These are phyloP conservation scores for Colletotrichum cordylinicola DNA, from an alignment of 2,329 filamentous ascomycete genomes.

Conservation along the genomic window DNA sequence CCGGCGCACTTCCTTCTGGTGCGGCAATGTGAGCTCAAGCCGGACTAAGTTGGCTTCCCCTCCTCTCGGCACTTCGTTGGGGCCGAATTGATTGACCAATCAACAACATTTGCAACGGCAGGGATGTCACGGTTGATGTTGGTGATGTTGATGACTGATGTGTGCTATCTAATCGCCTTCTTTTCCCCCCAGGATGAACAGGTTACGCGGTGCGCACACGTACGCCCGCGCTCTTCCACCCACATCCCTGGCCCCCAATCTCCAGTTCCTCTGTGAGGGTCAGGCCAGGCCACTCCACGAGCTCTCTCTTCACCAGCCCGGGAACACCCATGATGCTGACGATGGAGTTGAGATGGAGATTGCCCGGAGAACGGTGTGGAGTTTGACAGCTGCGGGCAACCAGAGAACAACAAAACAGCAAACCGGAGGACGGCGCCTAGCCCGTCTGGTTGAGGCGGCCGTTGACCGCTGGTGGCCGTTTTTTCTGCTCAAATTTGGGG, in stretches of 20 bases:
- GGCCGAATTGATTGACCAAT: not conserved
- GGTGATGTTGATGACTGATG: not conserved
- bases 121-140: not conserved
- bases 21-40: not conserved
- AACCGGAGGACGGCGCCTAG: not conserved
- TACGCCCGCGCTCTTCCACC: not conserved
- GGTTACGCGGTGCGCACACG: not conserved
- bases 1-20: not conserved
- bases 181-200: not conserved
- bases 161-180: not conserved
- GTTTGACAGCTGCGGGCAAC: not conserved
- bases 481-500: not conserved
- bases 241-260: not conserved
- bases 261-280: not conserved
- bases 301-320: not conserved
- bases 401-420: not conserved
- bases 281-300: not conserved
- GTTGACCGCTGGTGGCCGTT: not conserved
- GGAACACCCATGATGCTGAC: not conserved
- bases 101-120: not conserved
- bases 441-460: not conserved
- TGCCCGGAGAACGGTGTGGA: conserved; percentile 4
- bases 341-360: conserved; percentile 8
- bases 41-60: not conserved
- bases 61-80: not conserved